phyloP scores from a whole-genome alignment of 176 grass and related monocot genomes.

The Triticum monococcum region DNA sequence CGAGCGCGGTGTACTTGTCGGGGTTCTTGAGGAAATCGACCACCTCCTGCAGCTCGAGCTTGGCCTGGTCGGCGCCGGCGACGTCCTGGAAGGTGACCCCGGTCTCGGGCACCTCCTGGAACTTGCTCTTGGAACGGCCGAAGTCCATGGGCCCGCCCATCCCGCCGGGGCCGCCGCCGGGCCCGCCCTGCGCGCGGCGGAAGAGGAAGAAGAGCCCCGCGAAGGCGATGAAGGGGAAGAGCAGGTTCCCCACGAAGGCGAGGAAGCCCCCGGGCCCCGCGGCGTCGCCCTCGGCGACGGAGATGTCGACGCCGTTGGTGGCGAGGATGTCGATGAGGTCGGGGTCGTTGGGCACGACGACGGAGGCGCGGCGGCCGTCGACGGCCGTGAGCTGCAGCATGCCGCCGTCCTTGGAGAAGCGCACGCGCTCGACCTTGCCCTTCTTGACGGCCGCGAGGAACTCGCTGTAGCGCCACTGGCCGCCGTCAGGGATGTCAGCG shows the following conservation, averaged over 20 bases:
- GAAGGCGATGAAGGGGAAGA: constrained; percentile 93
- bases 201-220: constrained; percentile 96
- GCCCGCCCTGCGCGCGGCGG: constrained; percentile 81
- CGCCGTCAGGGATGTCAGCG: constrained; percentile 70
- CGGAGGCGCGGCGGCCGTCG: constrained; percentile 67
- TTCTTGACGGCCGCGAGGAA: constrained; percentile 86
- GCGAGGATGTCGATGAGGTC: constrained; percentile 96
- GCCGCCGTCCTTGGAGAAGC: constrained; percentile 84
- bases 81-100: constrained; percentile 82
- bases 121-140: constrained; percentile 93
- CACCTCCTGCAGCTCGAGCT: constrained; percentile 96
- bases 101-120: constrained; percentile 96
- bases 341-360: constrained; percentile 85
- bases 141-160: constrained; percentile 98
- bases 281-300: constrained; percentile 82
- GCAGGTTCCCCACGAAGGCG: constrained; percentile 78
- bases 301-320: constrained; percentile 98
- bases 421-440: constrained; percentile 90
- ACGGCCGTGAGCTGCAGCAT: constrained; percentile 80
- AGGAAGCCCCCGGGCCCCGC: constrained; percentile 51
- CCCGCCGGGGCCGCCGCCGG: constrained; percentile 70
- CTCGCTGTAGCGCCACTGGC: constrained; percentile 95
- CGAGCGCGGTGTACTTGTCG: constrained; percentile 92
- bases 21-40: constrained; percentile 97
- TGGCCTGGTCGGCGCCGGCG: constrained; percentile 94